Evolutionary conservation across 116 monocot genomes (phyloP), one percentile per base, ranked within the genome.

Genomic region (Cymodocea nodosa): DNA sequence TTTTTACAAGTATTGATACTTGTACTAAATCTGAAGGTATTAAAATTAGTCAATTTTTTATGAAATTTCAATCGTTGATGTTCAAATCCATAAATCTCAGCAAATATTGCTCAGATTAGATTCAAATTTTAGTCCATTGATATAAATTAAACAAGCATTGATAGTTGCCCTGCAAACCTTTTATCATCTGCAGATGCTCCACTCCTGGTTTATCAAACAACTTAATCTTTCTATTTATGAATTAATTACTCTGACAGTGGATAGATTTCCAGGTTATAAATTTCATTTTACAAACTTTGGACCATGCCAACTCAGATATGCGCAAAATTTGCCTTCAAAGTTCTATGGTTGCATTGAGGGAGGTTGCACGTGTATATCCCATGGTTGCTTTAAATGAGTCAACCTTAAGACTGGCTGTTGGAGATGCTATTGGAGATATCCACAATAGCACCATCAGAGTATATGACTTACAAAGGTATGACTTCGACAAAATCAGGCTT

Each of bases 401-500:
- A 23, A 72, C 74, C 52, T 86, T 89, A 53, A 68, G 89, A 58
- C 70, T 98, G 67, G 98, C 98, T 55, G 68, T 92, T 83, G 98
- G 89, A 60, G 88, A 92, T 81, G 91, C 98, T 65, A 69, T 98
- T 84, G 98, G 92, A 60, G 84, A 98, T 67, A 81, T 89, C 59
- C 64, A 52, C 23, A 70, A 25, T 73, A 77, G 74, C 58, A 86
- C 69, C 15, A 92, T 98, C 73, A 76, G 73, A 62, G 77, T 98
- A 25, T 92, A 98, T 77, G 98, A 92, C 66, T 48, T 92, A 36
- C 84, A 89, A 79, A 98, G 98, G 98, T 98, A 79, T 62, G n/a
- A 22, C 24, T 35, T 12, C 35, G 66, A 19, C 4, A 0, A 64
- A 48, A 13, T 48, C 13, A 48, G 3, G 14, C 19, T 49, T 49